Evolutionary conservation across 495 filamentous ascomycete genomes (phyloP).

Genomic region (Parachaetomium inaequale): DNA sequence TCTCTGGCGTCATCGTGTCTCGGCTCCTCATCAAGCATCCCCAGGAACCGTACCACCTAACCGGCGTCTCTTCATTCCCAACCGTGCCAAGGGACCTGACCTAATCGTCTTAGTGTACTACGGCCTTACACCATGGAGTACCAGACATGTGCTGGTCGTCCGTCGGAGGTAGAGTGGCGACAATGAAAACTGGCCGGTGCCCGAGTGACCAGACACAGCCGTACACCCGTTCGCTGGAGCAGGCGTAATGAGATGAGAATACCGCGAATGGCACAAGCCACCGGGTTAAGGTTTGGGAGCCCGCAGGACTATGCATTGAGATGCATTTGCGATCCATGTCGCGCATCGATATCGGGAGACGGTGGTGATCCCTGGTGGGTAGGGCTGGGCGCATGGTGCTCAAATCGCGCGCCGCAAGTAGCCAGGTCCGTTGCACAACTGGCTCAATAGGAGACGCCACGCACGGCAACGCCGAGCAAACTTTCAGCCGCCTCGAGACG

Average conservation of each 20-base stretch:
- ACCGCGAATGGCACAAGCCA: not conserved
- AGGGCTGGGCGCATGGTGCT: not conserved
- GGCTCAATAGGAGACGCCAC: not conserved
- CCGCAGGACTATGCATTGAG: not conserved
- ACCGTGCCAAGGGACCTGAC: not conserved
- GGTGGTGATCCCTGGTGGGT: too few species aligned
- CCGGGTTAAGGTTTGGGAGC: not conserved
- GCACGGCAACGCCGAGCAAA: not conserved
- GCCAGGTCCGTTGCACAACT: not conserved
- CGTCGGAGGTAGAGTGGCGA: not conserved
- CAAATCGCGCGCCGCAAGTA: not conserved
- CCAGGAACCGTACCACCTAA: not conserved
- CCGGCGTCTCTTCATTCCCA: not conserved
- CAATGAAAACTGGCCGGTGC: too few species aligned
- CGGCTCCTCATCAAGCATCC: slow-evolving; percentile 12
- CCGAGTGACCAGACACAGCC: slow-evolving; percentile 14
- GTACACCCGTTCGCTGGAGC: slow-evolving; percentile 7
- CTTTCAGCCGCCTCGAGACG: slow-evolving; percentile 8
- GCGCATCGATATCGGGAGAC: not conserved
- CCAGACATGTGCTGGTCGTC: slow-evolving; percentile 2
- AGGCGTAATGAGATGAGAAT: not conserved
- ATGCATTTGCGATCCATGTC: not conserved
- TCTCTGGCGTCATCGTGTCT: slow-evolving; percentile 28
- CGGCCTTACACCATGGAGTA: slow-evolving; percentile 24
- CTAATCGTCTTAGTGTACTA: not conserved